A percentile compares a stretch with the other conserved stretches of the same genome.
These are phyloP conservation scores for Lipomyces starkeyi DNA, from an alignment of 805 yeast species.

Conservation along the genomic window DNA sequence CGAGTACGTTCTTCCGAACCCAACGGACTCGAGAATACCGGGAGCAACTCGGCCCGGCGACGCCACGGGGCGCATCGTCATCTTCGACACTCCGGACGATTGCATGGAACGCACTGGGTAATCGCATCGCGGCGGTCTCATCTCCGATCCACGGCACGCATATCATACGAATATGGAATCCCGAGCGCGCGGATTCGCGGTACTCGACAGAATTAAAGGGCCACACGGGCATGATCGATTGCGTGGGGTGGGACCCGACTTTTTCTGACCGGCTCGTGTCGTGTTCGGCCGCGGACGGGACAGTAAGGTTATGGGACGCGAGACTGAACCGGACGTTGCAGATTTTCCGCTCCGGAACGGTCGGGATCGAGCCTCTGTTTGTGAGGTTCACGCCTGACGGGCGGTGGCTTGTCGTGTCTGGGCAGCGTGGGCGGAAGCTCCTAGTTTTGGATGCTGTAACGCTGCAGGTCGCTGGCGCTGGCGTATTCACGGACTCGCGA, in stretches of 20 bases:
- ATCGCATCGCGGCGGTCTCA: slow-evolving; percentile 27
- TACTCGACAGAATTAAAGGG: slow-evolving; percentile 48
- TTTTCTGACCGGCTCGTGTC: slow-evolving; percentile 55
- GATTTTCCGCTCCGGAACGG: neutral
- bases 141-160: slow-evolving; percentile 9
- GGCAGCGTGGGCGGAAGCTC: neutral
- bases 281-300: slow-evolving; percentile 54
- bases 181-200: slow-evolving; percentile 47
- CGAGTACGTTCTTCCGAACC: slow-evolving; percentile 14
- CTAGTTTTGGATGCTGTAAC: neutral
- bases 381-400: slow-evolving; percentile 29
- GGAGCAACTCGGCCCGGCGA: slow-evolving; percentile 11
- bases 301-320: slow-evolving; percentile 56
- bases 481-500: neutral
- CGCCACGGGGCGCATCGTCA: slow-evolving; percentile 3
- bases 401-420: slow-evolving; percentile 13
- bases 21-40: slow-evolving; percentile 20
- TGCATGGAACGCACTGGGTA: slow-evolving; percentile 36
- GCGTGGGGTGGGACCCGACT: slow-evolving; percentile 58
- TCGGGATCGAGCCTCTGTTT: neutral
- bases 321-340: slow-evolving; percentile 42
- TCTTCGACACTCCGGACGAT: slow-evolving; percentile 4
- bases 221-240: slow-evolving; percentile 51
- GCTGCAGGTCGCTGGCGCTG: slow-evolving; percentile 1
- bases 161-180: slow-evolving; percentile 46